Base-by-base conservation (phyloP, 805 yeast species). In the Maudiozyma saulgeensis region DNA sequence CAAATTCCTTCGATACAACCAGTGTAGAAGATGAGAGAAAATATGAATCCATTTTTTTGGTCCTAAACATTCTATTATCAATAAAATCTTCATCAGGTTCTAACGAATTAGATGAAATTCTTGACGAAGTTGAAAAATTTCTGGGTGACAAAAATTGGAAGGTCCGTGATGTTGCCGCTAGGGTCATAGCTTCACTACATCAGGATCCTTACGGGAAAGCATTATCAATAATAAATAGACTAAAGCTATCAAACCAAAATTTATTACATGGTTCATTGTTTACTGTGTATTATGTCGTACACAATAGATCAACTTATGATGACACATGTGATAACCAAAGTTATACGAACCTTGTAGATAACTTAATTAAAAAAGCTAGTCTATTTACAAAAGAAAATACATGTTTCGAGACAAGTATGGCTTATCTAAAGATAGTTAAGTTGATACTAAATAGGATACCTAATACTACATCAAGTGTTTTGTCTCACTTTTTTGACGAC, bases 121-220 rank as follows among this genome's bases (percentile, higher is more conserved):
- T 71, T 44, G 73, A 74, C 0, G 62, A 76, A 19, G 66, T 87
- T 15, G 55, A 70, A 25, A 47, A 58, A 18, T 74, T 83, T 53
- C 67, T 90, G 31, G 68, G 69, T 0, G 77, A 79, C 51, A 66
- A 65, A 41, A 70, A 74, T 49, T 91, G 96, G 96, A 88, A 88
- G 57, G 75, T 93, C 8, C 75, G 99, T 53, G 96, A 90, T 60
- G 78, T 87, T 78, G 85, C 96, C 0, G 87, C 96, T 0, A 74
- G 81, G 59, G 78, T 88, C 4, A 58, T 87, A 1, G 77, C 83
- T 0, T 67, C 82, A 0, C 63, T 83, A 44, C 62, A 77, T 1
- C 69, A 66, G 1, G 61, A 67, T 8, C 57, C 67, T 2, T 50
- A 57, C 1, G 54, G 55, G 4, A 71, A 71, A 34, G 58, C 72